phyloP scores from a whole-genome alignment of 1,139 yeast genomes.

The Debaryomyces psychrophilus region DNA sequence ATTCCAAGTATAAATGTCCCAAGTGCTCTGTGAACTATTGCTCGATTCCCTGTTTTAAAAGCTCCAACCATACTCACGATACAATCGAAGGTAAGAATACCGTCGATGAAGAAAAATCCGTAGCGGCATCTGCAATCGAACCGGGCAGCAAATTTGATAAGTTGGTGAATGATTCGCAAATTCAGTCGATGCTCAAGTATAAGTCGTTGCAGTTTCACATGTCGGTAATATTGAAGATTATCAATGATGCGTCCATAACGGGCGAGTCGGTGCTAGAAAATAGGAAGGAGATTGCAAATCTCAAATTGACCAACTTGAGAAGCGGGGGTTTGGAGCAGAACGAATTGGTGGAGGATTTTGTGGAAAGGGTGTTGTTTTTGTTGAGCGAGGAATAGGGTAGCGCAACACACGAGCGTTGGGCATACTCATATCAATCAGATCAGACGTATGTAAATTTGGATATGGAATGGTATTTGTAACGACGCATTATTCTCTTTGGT shows the following conservation, averaged over 20 bases:
- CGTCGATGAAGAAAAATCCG: neutral
- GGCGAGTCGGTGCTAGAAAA: constrained; percentile 51
- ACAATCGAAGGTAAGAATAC: neutral
- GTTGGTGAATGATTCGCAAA: constrained; percentile 36
- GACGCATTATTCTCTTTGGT: neutral
- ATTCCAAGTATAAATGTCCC: constrained; percentile 65
- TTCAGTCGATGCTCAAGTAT: constrained; percentile 46
- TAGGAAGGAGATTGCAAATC: constrained; percentile 57
- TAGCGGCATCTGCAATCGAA: neutral
- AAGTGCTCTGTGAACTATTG: constrained; percentile 53
- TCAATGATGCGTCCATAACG: constrained; percentile 48
- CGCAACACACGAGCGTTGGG: too few relatives aligned
- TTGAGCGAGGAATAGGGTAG: neutral
- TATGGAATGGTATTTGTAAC: too few relatives aligned
- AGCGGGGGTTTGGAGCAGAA: constrained; percentile 67
- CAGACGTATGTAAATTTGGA: too few relatives aligned
- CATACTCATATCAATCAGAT: too few relatives aligned
- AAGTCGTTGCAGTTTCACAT: constrained; percentile 59
- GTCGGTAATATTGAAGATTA: constrained; percentile 46
- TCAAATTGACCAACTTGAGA: constrained; percentile 62
- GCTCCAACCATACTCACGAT: constrained; percentile 21
- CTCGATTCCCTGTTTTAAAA: constrained; percentile 61
- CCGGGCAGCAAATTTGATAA: constrained; percentile 16
- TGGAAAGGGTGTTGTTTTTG: constrained; percentile 18
- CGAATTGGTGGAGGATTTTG: constrained; percentile 66